Conservation (phyloP, 2,329 filamentous ascomycete species). For the Tolypocladium ovalisporum region DNA sequence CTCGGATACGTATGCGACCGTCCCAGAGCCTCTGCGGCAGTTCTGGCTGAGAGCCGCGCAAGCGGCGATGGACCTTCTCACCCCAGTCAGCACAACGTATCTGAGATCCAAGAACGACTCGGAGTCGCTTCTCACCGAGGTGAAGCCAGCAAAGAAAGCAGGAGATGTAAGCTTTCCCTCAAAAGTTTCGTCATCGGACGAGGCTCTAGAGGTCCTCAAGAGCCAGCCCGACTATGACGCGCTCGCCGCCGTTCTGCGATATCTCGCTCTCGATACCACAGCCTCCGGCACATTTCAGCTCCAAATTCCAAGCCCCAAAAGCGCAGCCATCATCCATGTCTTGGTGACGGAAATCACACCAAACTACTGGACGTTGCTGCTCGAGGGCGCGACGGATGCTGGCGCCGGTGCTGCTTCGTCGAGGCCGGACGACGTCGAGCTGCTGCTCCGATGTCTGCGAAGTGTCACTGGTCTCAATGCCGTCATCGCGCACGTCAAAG, state of each 20-base stretch:
- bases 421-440: conserved; percentile 25
- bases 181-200: conserved; percentile 25
- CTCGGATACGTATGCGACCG: background rate
- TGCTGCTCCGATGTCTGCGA: conserved; percentile 54
- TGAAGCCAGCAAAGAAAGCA: conserved; percentile 12
- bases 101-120: conserved; percentile 23
- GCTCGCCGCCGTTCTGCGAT: conserved; percentile 40
- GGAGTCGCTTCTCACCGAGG: conserved; percentile 26
- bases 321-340: conserved; percentile 64
- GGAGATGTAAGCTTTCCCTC: conserved; percentile 1
- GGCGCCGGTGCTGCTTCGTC: conserved; percentile 1
- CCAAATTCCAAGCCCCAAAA: conserved; percentile 46
- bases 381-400: conserved; percentile 25
- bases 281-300: conserved; percentile 12
- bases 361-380: conserved; percentile 67
- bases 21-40: background rate
- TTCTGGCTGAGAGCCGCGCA: background rate
- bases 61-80: conserved; percentile 43
- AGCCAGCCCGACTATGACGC: conserved; percentile 50
- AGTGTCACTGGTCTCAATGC: conserved; percentile 72
- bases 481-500: conserved; percentile 57
- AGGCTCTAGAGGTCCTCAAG: conserved; percentile 49
- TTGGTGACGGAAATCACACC: conserved; percentile 66
- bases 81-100: conserved; percentile 41
- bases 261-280: conserved; percentile 27